Conservation (phyloP, 1,284 basidiomycete genomes). For the Puccinia hordei region DNA sequence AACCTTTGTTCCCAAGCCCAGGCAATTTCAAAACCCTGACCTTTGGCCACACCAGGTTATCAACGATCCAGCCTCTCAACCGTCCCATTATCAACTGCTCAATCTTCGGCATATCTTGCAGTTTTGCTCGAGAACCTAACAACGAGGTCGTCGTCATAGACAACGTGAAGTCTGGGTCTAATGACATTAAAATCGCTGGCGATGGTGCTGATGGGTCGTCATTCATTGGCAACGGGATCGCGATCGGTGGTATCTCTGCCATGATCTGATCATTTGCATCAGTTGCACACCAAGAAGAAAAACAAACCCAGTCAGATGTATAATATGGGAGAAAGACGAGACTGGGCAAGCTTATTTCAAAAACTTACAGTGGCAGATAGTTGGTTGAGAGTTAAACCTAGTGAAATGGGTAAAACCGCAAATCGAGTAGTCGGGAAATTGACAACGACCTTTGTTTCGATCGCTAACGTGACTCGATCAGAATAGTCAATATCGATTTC, state of each 20-base stretch:
- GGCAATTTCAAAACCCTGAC: slow-evolving; percentile 62
- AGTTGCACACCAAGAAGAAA: not conserved
- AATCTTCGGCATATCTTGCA: slow-evolving; percentile 67
- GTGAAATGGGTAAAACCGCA: slow-evolving; percentile 64
- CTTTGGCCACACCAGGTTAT: slow-evolving; percentile 63
- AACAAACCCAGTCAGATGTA: not conserved
- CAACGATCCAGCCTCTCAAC: slow-evolving; percentile 63
- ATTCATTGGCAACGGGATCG: slow-evolving; percentile 54
- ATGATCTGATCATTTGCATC: slow-evolving; percentile 38
- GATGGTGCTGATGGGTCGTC: slow-evolving; percentile 60
- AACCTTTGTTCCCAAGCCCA: slow-evolving; percentile 77
- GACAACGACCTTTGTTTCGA: slow-evolving; percentile 65
- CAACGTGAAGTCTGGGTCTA: slow-evolving; percentile 66
- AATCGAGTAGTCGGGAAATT: slow-evolving; percentile 66
- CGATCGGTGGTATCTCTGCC: slow-evolving; percentile 52
- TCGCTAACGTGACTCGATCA: slow-evolving; percentile 63
- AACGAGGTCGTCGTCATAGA: slow-evolving; percentile 64
- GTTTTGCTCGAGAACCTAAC: slow-evolving; percentile 65
- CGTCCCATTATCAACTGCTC: slow-evolving; percentile 65
- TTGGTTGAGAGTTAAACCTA: slow-evolving; percentile 64
- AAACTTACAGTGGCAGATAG: slow-evolving; percentile 63
- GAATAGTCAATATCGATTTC: slow-evolving; percentile 66
- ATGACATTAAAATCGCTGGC: slow-evolving; percentile 59
- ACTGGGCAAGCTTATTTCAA: not conserved
- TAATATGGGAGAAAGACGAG: not conserved